Percentiles rank a stretch among this genome's conserved stretches.
Conservation (phyloP, 345 rosid species). For the Euphorbia peplus region DNA sequence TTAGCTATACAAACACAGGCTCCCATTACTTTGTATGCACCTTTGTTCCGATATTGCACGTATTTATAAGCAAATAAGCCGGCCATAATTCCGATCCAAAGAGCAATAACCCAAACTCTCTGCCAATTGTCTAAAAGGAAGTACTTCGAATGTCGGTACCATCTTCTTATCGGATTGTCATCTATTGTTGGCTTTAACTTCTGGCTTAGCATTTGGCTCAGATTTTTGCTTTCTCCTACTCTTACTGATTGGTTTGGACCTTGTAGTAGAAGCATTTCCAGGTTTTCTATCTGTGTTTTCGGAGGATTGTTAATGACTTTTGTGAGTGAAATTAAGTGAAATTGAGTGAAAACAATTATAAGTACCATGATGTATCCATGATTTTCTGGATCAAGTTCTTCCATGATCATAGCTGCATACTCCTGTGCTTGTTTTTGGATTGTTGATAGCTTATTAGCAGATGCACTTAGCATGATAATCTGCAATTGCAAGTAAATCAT, state of each 20-base stretch:
- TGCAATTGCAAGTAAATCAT: conserved; percentile 15
- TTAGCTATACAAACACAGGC: conserved; percentile 69
- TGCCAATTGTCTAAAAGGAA: conserved; percentile 70
- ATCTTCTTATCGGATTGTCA: conserved; percentile 46
- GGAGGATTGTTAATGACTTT: not conserved
- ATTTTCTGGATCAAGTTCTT: conserved; percentile 73
- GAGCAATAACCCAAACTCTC: conserved; percentile 63
- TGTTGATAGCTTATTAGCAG: conserved; percentile 62
- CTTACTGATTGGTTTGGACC: conserved; percentile 46
- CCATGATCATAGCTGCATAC: conserved; percentile 80
- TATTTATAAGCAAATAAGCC: conserved; percentile 58
- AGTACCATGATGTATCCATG: conserved; percentile 73
- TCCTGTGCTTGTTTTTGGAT: conserved; percentile 76
- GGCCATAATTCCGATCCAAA: conserved; percentile 60
- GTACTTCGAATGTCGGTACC: conserved; percentile 39
- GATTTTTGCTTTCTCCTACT: conserved; percentile 57
- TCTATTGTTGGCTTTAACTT: conserved; percentile 57
- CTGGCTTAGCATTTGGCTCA: conserved; percentile 76
- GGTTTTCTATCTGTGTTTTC: conserved; percentile 49
- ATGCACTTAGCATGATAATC: conserved; percentile 76
- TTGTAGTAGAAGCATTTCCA: conserved; percentile 63
- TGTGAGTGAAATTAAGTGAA: too few species aligned
- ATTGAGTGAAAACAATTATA: not conserved
- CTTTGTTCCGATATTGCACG: conserved; percentile 44
- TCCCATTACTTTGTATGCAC: conserved; percentile 62